phyloP scores from a whole-genome alignment of 306 rosid species.

The Mimosa bimucronata region DNA sequence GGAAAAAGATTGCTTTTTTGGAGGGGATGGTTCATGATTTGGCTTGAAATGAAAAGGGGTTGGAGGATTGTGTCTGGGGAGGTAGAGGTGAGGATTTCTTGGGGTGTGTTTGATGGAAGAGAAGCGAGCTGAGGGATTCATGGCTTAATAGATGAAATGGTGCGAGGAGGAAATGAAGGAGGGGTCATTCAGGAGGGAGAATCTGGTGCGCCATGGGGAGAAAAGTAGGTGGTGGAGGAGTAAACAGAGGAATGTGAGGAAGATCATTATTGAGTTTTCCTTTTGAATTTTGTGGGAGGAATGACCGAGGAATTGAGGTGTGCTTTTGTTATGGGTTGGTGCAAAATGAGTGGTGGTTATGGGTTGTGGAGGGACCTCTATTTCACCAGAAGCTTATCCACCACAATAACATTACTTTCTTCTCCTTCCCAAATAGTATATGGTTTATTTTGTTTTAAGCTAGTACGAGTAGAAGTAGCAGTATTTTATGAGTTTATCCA shows the following conservation, averaged over 20 bases:
- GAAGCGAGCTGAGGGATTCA: constrained; percentile 39
- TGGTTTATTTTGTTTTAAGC: too few relatives aligned
- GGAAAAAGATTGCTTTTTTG: constrained; percentile 19
- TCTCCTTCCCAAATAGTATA: too few relatives aligned
- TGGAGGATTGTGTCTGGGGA: constrained; percentile 34
- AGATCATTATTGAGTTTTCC: constrained; percentile 28
- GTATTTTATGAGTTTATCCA: background rate
- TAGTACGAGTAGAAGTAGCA: too few relatives aligned
- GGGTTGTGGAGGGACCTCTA: background rate
- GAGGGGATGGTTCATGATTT: background rate
- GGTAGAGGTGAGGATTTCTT: constrained; percentile 31
- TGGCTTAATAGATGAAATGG: constrained; percentile 25
- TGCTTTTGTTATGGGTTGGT: constrained; percentile 19
- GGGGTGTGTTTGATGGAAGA: constrained; percentile 17
- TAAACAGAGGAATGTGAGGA: constrained; percentile 16
- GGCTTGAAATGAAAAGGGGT: constrained; percentile 35
- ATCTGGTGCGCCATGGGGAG: background rate
- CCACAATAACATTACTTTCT: background rate
- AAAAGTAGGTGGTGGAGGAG: constrained; percentile 15
- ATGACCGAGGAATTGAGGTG: constrained; percentile 27
- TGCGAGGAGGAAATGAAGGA: too few relatives aligned
- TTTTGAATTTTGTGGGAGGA: constrained; percentile 6
- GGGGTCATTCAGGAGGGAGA: background rate
- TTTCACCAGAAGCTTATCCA: background rate
- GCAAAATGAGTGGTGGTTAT: constrained; percentile 54